Conservation (phyloP, 768 basidiomycete species). For the Suillus variegatus region DNA sequence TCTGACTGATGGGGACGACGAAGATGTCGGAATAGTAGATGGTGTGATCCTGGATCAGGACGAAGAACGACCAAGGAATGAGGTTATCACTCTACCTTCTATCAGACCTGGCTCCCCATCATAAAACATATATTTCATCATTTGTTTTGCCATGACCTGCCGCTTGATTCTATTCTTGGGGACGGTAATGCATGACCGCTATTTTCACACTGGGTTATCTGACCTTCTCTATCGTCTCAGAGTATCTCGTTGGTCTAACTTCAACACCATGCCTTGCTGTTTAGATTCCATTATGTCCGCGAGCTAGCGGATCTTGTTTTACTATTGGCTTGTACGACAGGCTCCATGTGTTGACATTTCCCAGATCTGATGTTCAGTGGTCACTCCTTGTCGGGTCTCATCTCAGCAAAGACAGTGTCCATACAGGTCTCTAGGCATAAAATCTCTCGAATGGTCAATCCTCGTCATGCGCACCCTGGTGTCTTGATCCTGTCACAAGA, state of each 20-base stretch:
- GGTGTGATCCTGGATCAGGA: slow-evolving; percentile 24
- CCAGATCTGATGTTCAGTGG: not conserved
- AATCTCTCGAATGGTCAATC: not conserved
- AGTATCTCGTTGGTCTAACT: not conserved
- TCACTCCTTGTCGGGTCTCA: not conserved
- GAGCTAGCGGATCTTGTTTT: not conserved
- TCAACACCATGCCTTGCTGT: not conserved
- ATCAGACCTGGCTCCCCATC: slow-evolving; percentile 7
- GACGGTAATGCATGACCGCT: not conserved
- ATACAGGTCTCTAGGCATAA: not conserved
- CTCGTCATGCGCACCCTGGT: not conserved
- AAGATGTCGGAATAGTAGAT: slow-evolving; percentile 40
- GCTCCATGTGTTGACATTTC: not conserved
- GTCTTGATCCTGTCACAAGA: not conserved
- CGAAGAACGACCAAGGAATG: slow-evolving; percentile 10
- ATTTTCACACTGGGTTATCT: slow-evolving; percentile 2
- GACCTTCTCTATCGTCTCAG: not conserved
- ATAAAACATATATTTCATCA: not conserved
- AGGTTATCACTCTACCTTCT: not conserved
- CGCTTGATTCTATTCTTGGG: not conserved
- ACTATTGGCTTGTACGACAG: not conserved
- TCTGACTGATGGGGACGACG: slow-evolving; percentile 60
- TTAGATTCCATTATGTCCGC: not conserved
- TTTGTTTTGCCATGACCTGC: not conserved
- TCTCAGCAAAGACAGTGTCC: not conserved